phyloP scores from a whole-genome alignment of 345 rosid genomes.

The Eucalyptus virginea region DNA sequence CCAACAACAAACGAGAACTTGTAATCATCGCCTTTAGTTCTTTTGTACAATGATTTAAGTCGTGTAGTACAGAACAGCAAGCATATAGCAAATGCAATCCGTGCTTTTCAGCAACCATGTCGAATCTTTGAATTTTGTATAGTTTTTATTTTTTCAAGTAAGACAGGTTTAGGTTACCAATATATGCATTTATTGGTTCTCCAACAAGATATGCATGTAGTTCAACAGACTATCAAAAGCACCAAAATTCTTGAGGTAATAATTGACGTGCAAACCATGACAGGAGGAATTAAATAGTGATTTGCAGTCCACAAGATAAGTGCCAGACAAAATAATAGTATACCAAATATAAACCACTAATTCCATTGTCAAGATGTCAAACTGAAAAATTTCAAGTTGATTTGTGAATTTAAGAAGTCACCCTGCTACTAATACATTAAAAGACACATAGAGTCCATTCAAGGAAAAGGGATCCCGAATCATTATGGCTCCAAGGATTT shows the following conservation, averaged over 20 bases:
- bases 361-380: background rate
- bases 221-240: background rate
- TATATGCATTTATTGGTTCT: background rate
- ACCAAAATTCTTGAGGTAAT: background rate
- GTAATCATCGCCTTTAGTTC: background rate
- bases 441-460: background rate
- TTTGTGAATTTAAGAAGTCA: background rate
- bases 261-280: background rate
- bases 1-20: background rate
- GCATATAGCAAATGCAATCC: background rate
- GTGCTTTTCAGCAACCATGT: background rate
- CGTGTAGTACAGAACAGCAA: background rate
- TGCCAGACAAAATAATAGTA: background rate
- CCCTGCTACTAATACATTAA: background rate
- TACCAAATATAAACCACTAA: background rate
- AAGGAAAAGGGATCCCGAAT: background rate
- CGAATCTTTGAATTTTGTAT: background rate
- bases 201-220: background rate
- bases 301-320: background rate
- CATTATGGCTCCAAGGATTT: background rate
- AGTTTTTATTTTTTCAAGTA: background rate
- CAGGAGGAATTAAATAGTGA: background rate
- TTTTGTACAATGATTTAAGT: background rate
- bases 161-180: background rate
- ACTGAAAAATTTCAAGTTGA: background rate